These are phyloP conservation scores for Taiwanofungus camphoratus DNA, from an alignment of 1,284 basidiomycete species.

Conservation along the genomic window DNA sequence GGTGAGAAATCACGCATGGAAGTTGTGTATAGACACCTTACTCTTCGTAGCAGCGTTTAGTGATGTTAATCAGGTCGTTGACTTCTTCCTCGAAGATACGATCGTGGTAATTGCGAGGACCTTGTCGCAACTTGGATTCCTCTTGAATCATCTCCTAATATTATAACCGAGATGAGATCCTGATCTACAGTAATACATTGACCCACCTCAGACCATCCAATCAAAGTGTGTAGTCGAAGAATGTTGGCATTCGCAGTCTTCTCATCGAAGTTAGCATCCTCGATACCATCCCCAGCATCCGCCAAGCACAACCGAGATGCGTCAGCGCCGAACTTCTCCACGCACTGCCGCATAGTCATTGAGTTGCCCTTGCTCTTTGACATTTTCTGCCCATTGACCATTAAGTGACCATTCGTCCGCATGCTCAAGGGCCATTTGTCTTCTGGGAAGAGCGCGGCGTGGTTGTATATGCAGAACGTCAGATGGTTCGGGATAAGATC, in stretches of 20 bases:
- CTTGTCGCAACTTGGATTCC: slow-evolving; percentile 65
- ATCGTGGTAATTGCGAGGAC: slow-evolving; percentile 76
- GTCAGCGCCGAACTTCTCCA: slow-evolving; percentile 89
- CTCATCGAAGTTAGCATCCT: slow-evolving; percentile 99
- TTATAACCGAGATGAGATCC: not conserved
- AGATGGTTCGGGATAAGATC: slow-evolving; percentile 97
- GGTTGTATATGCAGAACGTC: slow-evolving; percentile 93
- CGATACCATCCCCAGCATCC: slow-evolving; percentile 96
- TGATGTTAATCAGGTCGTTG: slow-evolving; percentile 77
- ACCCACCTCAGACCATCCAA: slow-evolving; percentile 87
- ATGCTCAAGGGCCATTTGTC: slow-evolving; percentile 92
- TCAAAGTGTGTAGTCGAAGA: slow-evolving; percentile 86
- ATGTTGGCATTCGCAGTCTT: slow-evolving; percentile 98
- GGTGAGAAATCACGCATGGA: not conserved
- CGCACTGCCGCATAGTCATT: slow-evolving; percentile 71
- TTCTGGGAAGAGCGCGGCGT: slow-evolving; percentile 92
- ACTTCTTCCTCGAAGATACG: slow-evolving; percentile 90
- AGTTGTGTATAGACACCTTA: slow-evolving; percentile 35
- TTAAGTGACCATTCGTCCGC: slow-evolving; percentile 94
- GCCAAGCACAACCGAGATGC: slow-evolving; percentile 91
- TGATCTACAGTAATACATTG: not conserved
- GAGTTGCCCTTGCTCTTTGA: slow-evolving; percentile 93
- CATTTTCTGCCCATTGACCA: slow-evolving; percentile 99
- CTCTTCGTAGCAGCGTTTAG: slow-evolving; percentile 77
- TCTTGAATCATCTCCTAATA: slow-evolving; percentile 71